These are phyloP conservation scores for Lasiodiplodia citricola DNA, from an alignment of 2,329 filamentous ascomycete genomes.

Conservation along the genomic window DNA sequence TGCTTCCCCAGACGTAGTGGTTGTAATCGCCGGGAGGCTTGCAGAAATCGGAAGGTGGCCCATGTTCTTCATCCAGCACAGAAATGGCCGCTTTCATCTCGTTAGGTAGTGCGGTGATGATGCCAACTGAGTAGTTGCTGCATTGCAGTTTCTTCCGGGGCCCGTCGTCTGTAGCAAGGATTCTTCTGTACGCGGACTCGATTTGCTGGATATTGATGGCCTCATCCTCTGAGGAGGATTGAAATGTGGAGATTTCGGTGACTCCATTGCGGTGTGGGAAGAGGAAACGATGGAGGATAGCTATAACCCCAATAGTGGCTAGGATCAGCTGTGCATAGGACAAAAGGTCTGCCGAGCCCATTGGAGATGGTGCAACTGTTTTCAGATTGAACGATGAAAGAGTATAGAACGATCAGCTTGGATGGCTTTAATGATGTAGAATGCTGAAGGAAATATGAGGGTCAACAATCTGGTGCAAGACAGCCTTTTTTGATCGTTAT, in stretches of 20 bases:
- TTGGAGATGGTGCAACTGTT: not conserved
- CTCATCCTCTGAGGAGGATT: no score
- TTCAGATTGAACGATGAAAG: no score
- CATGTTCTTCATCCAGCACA: not conserved
- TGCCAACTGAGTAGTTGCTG: not conserved
- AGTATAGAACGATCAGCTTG: no score
- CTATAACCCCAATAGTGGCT: not conserved
- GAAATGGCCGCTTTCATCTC: not conserved
- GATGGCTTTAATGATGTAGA: no score
- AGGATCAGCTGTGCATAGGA: not conserved
- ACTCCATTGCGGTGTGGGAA: fast-evolving
- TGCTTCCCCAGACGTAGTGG: not conserved
- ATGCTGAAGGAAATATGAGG: no score
- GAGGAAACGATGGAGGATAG: not conserved
- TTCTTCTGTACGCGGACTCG: no score
- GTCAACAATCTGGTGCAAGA: no score
- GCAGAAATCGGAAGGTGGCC: not conserved
- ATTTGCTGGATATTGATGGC: no score
- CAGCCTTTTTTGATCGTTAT: no score
- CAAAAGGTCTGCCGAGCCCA: not conserved
- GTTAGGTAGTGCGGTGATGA: not conserved
- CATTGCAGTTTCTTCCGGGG: fast-evolving
- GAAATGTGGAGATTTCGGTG: not conserved
- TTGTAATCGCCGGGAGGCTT: not conserved
- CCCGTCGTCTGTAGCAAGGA: no score